Percentiles rank a stretch among this genome's conserved stretches.
phyloP scores from a whole-genome alignment of 345 rosid genomes.

The Triadica sebifera region DNA sequence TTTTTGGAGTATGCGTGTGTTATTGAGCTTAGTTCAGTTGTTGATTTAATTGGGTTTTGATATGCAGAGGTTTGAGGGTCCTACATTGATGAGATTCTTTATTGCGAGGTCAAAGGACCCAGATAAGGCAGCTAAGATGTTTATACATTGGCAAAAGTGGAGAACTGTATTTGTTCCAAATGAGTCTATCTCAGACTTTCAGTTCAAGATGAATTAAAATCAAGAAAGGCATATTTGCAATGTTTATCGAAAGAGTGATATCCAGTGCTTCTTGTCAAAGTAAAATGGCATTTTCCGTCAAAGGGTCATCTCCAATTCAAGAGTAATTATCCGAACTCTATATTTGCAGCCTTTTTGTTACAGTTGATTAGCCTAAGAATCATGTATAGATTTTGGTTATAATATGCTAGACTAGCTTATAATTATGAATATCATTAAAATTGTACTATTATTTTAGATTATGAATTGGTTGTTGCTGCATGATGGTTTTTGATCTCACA shows the following conservation, averaged over 20 bases:
- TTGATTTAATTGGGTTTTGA: not conserved
- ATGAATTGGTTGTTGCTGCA: slow-evolving; percentile 8
- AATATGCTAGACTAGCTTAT: not conserved
- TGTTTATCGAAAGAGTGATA: slow-evolving; percentile 51
- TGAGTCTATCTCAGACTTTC: slow-evolving; percentile 63
- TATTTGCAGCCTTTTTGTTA: not conserved
- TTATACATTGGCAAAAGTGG: slow-evolving; percentile 86
- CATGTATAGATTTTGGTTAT: not conserved
- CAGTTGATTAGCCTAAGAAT: not conserved
- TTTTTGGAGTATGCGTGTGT: not conserved
- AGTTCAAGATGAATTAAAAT: slow-evolving; percentile 55
- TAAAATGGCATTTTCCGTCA: slow-evolving; percentile 56
- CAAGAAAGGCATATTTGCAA: slow-evolving; percentile 59
- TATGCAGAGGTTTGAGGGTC: slow-evolving; percentile 48
- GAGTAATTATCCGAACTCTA: slow-evolving; percentile 44
- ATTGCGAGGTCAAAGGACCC: slow-evolving; percentile 88
- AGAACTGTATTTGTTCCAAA: slow-evolving; percentile 59
- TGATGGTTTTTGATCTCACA: slow-evolving; percentile 17
- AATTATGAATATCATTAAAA: not conserved
- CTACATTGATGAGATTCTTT: slow-evolving; percentile 75
- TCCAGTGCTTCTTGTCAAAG: slow-evolving; percentile 47
- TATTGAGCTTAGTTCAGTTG: not conserved
- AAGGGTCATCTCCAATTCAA: slow-evolving; percentile 72
- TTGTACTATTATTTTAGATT: no score
- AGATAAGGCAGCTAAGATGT: slow-evolving; percentile 80